These are phyloP conservation scores for Saccharomyces pastorianus DNA, from an alignment of 1,139 yeast species.

Conservation along the genomic window DNA sequence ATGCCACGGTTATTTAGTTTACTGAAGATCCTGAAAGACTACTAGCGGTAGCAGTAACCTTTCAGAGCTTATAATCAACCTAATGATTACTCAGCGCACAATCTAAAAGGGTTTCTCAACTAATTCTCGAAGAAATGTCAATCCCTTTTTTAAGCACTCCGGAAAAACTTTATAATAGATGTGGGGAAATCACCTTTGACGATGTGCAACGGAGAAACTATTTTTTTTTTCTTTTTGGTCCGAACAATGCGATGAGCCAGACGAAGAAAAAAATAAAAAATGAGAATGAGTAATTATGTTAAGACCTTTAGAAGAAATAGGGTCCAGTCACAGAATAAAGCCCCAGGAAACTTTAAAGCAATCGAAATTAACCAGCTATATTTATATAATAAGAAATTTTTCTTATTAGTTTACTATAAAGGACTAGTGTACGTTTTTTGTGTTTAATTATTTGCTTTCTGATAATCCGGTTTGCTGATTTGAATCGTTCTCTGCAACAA, in stretches of 20 bases:
- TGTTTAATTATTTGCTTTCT: not conserved
- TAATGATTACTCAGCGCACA: not conserved
- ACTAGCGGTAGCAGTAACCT: not conserved
- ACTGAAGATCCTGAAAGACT: not conserved
- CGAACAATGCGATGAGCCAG: slow-evolving; percentile 1
- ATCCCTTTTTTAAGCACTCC: not conserved
- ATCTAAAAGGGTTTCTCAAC: not conserved
- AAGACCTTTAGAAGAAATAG: not conserved
- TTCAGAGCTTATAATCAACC: not conserved
- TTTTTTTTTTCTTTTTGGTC: not conserved
- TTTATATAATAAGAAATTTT: not conserved
- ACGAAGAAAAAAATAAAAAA: not conserved
- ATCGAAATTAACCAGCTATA: not conserved
- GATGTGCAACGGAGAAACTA: not conserved
- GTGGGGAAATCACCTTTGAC: not conserved
- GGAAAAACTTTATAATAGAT: not conserved
- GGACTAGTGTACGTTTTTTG: not conserved
- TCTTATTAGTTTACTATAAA: not conserved
- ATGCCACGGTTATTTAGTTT: not conserved
- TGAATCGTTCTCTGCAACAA: not conserved
- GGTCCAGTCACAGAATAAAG: not conserved
- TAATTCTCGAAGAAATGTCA: not conserved
- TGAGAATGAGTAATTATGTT: not conserved
- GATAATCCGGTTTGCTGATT: not conserved
- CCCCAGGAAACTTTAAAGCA: not conserved